Conservation (phyloP, 345 rosid species). For the Bruguiera gymnorhiza region DNA sequence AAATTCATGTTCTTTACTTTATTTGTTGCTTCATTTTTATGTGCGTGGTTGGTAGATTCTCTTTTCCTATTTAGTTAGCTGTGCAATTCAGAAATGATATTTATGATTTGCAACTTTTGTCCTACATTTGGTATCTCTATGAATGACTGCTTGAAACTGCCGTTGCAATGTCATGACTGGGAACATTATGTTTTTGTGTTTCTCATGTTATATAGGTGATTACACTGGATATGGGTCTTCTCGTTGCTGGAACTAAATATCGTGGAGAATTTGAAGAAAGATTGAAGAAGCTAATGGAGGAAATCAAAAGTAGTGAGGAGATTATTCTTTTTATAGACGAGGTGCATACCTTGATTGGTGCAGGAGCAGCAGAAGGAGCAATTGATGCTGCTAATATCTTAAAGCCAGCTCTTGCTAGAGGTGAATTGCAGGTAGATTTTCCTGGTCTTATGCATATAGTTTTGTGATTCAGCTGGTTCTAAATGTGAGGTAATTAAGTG, state of each 20-base stretch:
- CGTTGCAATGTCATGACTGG: neutral
- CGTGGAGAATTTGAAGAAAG: conserved; percentile 99
- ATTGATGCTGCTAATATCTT: conserved; percentile 99
- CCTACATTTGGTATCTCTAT: neutral
- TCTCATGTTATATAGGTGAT: conserved; percentile 52
- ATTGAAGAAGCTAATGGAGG: conserved; percentile 98
- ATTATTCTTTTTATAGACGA: conserved; percentile 97
- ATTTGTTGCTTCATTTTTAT: too few relatives aligned
- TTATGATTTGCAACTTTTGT: too few relatives aligned
- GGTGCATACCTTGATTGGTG: conserved; percentile 97
- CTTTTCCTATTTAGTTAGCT: too few relatives aligned
- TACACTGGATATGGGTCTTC: conserved; percentile 99
- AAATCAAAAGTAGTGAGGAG: conserved; percentile 96
- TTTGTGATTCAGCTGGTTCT: neutral
- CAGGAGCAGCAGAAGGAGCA: conserved; percentile 99
- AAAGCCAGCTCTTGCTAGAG: conserved; percentile 99
- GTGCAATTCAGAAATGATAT: too few relatives aligned
- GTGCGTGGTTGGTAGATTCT: too few relatives aligned
- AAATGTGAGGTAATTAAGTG: too few relatives aligned
- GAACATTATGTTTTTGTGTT: neutral
- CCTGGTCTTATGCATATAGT: neutral
- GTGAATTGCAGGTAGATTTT: conserved; percentile 87
- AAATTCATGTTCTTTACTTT: too few relatives aligned
- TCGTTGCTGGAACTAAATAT: conserved; percentile 98
- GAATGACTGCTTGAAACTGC: neutral